A percentile compares a stretch with the other conserved stretches of the same genome.
These are phyloP conservation scores for Ochromonadaceae sp. DNA, from an alignment of 352 stramenopile genomes.

Conservation along the genomic window DNA sequence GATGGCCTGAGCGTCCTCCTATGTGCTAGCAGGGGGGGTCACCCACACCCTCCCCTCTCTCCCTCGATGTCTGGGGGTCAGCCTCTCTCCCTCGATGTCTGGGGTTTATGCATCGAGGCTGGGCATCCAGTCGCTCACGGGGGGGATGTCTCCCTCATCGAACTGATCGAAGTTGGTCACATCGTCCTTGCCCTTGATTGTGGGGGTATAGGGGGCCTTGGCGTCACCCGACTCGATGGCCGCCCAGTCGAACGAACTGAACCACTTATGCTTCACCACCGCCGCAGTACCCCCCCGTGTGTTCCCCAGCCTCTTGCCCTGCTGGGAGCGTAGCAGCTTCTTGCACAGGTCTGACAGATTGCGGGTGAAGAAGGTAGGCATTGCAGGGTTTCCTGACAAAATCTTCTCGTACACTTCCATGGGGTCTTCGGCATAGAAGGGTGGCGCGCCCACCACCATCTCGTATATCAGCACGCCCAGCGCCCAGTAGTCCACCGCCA, in stretches of 20 bases:
- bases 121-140: no score
- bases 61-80: no score
- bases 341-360: constrained; percentile 54
- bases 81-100: no score
- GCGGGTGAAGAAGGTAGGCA: constrained; percentile 53
- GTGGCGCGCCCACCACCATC: constrained; percentile 60
- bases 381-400: constrained; percentile 56
- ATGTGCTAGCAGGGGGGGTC: no score
- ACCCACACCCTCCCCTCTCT: no score
- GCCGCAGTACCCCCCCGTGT: constrained; percentile 56
- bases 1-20: no score
- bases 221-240: constrained; percentile 47
- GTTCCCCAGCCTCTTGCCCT: constrained; percentile 62
- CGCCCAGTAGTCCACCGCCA: constrained; percentile 61
- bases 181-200: constrained; percentile 43
- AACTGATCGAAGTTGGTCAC: constrained; percentile 49
- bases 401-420: constrained; percentile 85
- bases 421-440: constrained; percentile 77
- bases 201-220: constrained; percentile 44
- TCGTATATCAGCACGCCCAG: constrained; percentile 67
- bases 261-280: constrained; percentile 74
- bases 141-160: constrained; percentile 35
- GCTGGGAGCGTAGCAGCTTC: constrained; percentile 61
- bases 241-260: constrained; percentile 66
- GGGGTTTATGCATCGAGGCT: no score